Evolutionary conservation across 257 asterid species (phyloP).

Genomic region (Cynanchum wilfordii): DNA sequence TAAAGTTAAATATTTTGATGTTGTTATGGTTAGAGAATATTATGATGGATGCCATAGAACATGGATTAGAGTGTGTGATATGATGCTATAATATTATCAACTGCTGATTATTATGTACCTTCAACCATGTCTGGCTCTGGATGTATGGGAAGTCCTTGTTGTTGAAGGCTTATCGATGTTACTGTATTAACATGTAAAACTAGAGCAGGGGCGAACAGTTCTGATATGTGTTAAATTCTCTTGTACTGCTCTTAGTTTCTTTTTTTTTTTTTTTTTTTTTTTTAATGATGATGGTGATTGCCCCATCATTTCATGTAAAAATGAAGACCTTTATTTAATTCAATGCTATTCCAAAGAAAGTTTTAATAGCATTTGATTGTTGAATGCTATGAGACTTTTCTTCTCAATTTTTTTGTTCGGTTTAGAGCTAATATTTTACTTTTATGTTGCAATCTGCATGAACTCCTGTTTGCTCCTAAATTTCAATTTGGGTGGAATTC

Average conservation of each 20-base stretch:
- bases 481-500: neutral
- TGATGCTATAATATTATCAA: conserved; percentile 17
- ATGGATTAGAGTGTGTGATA: conserved; percentile 20
- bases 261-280: conserved; percentile 3
- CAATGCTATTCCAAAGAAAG: conserved; percentile 9
- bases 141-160: conserved; percentile 1
- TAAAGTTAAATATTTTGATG: conserved; percentile 13
- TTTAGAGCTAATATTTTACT: neutral
- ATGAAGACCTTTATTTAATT: conserved; percentile 21
- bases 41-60: conserved; percentile 16
- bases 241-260: neutral
- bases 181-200: conserved; percentile 19
- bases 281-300: conserved; percentile 11
- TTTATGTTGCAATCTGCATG: neutral
- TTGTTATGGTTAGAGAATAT: conserved; percentile 16
- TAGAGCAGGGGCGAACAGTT: conserved; percentile 8
- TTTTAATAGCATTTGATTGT: conserved; percentile 4
- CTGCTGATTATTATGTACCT: conserved; percentile 17
- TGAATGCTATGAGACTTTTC: neutral
- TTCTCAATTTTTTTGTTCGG: neutral
- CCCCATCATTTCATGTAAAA: conserved; percentile 21
- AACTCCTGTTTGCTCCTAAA: neutral
- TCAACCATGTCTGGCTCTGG: conserved; percentile 17
- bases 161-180: conserved; percentile 9
- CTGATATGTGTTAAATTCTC: conserved; percentile 4